These are phyloP conservation scores for Cryphonectria naterciae DNA, from an alignment of 2,329 filamentous ascomycete genomes.

Conservation along the genomic window DNA sequence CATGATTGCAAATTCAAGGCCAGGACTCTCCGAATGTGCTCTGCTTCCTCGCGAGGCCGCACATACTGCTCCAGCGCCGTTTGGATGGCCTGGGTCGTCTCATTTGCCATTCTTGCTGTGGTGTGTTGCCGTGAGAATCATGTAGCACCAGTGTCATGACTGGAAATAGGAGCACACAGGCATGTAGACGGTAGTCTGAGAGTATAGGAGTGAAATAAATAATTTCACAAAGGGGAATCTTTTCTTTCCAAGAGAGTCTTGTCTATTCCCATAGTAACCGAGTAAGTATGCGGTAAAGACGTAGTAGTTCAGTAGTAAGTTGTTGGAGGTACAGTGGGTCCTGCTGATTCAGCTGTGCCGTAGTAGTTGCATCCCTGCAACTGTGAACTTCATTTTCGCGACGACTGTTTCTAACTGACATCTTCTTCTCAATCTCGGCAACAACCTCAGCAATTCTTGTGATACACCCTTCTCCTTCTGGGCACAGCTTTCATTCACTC, in stretches of 20 bases:
- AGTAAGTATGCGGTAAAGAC: neutral
- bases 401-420: conserved; percentile 30
- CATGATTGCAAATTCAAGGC: conserved; percentile 57
- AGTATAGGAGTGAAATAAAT: neutral
- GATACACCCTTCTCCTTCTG: neutral
- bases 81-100: conserved; percentile 45
- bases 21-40: conserved; percentile 59
- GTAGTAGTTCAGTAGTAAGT: neutral
- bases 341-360: conserved; percentile 11
- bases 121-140: conserved; percentile 24
- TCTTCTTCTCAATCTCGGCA: conserved; percentile 26
- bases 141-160: neutral
- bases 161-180: neutral
- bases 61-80: conserved; percentile 55
- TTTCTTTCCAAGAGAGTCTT: neutral
- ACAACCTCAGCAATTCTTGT: conserved; percentile 18
- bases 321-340: conserved; percentile 30
- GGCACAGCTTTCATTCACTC: conserved; percentile 1
- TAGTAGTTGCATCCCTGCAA: conserved; percentile 1
- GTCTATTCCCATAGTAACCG: neutral
- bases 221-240: neutral
- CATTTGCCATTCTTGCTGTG: conserved; percentile 38
- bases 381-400: conserved; percentile 16
- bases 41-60: conserved; percentile 60
- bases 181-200: neutral